A percentile compares a stretch with the other conserved stretches of the same genome.
Conservation (phyloP, 2,329 filamentous ascomycete species). For the Fusarium dlaminii region DNA sequence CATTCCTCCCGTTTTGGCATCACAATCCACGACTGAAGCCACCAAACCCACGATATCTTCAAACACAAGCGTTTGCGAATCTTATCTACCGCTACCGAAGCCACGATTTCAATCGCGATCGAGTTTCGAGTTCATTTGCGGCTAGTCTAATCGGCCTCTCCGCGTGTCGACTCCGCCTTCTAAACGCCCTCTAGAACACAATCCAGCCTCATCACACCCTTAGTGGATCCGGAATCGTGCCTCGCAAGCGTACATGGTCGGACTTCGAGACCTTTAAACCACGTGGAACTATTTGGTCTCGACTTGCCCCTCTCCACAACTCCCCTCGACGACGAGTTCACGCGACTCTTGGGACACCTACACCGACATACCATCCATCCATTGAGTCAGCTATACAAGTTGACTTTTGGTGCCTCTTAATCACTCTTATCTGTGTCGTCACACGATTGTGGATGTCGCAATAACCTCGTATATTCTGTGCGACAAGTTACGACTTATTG, state of each 20-base stretch:
- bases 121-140: conserved; percentile 11
- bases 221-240: conserved; percentile 33
- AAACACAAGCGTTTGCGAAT: conserved; percentile 1
- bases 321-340: conserved; percentile 6
- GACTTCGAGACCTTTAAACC: conserved; percentile 33
- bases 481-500: conserved; percentile 19
- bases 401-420: neutral
- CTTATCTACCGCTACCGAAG: neutral
- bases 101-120: conserved; percentile 19
- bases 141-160: conserved; percentile 35
- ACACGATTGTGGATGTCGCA: conserved; percentile 14
- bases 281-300: conserved; percentile 41
- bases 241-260: conserved; percentile 27
- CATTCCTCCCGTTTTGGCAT: conserved; percentile 8
- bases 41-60: conserved; percentile 1
- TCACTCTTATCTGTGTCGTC: neutral
- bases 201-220: conserved; percentile 25
- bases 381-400: neutral
- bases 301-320: conserved; percentile 19
- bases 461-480: conserved; percentile 3
- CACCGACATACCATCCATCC: conserved; percentile 10
- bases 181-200: conserved; percentile 27
- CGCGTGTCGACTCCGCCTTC: conserved; percentile 23
- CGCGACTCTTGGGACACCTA: conserved; percentile 13
- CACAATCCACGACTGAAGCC: conserved; percentile 9